These are phyloP conservation scores for Psilocybe mexicana DNA, from an alignment of 1,284 basidiomycete species.

Conservation along the genomic window DNA sequence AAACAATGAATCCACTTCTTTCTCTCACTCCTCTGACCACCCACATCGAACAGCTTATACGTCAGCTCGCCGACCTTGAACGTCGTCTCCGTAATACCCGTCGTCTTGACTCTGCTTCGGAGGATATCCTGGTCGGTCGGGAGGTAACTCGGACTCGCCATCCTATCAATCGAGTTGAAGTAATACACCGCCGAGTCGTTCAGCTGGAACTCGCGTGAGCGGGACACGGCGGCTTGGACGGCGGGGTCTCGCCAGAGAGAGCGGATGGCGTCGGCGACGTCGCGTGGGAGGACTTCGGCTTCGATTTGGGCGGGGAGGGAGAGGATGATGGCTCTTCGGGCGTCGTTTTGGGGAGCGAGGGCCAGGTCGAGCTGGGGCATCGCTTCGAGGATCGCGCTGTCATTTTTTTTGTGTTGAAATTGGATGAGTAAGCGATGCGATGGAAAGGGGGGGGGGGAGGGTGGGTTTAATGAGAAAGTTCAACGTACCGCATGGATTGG, in stretches of 20 bases:
- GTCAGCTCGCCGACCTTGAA: conserved; percentile 93
- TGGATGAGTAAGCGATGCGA: too few relatives aligned
- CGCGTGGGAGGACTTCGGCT: conserved; percentile 73
- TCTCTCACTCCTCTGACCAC: conserved; percentile 91
- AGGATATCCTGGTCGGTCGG: conserved; percentile 95
- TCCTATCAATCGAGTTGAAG: conserved; percentile 89
- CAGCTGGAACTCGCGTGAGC: conserved; percentile 93
- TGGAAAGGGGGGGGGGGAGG: too few relatives aligned
- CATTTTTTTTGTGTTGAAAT: neutral
- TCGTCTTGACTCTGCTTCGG: conserved; percentile 94
- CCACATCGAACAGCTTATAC: conserved; percentile 93
- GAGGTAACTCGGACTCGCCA: conserved; percentile 75
- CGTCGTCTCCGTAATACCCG: conserved; percentile 94
- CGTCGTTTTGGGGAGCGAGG: conserved; percentile 61
- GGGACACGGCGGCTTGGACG: conserved; percentile 81
- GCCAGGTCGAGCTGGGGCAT: conserved; percentile 66
- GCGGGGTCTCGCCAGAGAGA: conserved; percentile 89
- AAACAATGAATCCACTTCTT: conserved; percentile 98
- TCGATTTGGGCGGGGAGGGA: conserved; percentile 87
- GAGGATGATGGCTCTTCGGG: conserved; percentile 77
- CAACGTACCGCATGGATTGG: conserved; percentile 85
- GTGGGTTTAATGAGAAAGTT: neutral
- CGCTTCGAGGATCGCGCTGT: conserved; percentile 88
- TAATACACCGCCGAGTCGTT: conserved; percentile 97
- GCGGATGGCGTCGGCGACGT: conserved; percentile 81